Conservation (phyloP, 1,139 yeast genomes). For the Yamadazyma mexicana region DNA sequence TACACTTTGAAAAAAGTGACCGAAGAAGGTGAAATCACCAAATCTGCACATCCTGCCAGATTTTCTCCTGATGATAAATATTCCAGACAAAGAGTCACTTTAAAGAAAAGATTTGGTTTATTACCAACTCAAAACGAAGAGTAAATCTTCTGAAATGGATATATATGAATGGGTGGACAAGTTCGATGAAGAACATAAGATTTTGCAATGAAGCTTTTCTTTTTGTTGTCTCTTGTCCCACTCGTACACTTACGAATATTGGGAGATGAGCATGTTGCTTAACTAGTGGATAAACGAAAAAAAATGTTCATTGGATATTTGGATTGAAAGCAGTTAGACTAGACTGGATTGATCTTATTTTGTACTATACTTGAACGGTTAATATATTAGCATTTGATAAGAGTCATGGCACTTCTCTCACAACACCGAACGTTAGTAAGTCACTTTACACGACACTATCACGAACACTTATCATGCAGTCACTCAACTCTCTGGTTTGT, state of each 20-base stretch:
- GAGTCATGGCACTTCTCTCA: not conserved
- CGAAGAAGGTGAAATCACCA: slow-evolving; percentile 89
- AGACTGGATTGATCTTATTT: not conserved
- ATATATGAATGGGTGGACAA: too few species aligned
- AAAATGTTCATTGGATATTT: not conserved
- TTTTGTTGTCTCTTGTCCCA: too few species aligned
- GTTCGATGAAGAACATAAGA: too few species aligned
- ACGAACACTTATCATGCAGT: too few species aligned
- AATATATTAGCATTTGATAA: slow-evolving; percentile 2
- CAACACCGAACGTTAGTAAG: too few species aligned
- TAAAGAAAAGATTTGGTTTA: slow-evolving; percentile 90
- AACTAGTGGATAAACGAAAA: not conserved
- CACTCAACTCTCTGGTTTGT: too few species aligned
- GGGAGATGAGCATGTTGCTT: not conserved
- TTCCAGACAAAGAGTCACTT: slow-evolving; percentile 97
- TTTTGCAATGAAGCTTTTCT: too few species aligned
- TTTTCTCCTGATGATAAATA: slow-evolving; percentile 99
- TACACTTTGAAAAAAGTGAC: slow-evolving; percentile 87
- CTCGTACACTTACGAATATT: not conserved
- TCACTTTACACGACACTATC: too few species aligned
- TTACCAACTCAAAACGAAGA: slow-evolving; percentile 69
- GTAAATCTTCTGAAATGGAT: not conserved
- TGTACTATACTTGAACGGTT: slow-evolving; percentile 1
- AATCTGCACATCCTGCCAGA: slow-evolving; percentile 99
- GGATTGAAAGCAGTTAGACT: not conserved